phyloP scores from a whole-genome alignment of 345 rosid genomes.

The Kernera saxatilis region DNA sequence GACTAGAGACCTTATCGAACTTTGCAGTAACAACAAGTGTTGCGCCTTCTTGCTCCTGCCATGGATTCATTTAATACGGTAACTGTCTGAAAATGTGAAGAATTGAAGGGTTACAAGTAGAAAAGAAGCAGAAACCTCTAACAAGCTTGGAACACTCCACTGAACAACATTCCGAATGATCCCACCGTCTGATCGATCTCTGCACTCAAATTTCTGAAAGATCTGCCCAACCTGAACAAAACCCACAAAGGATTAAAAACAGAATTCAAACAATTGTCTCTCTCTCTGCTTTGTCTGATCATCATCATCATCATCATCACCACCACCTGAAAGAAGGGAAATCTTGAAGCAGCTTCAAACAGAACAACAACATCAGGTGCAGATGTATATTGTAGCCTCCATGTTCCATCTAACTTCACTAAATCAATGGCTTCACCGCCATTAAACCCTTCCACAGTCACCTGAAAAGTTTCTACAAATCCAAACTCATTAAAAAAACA shows the following conservation, averaged over 20 bases:
- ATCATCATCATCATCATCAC: not conserved
- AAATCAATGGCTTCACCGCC: constrained; percentile 64
- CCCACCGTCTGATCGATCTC: constrained; percentile 60
- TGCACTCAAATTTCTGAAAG: constrained; percentile 71
- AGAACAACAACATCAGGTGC: constrained; percentile 87
- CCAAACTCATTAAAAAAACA: constrained; percentile 3
- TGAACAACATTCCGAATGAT: constrained; percentile 65
- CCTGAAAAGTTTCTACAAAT: constrained; percentile 45
- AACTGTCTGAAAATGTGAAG: not conserved
- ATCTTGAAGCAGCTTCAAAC: constrained; percentile 72
- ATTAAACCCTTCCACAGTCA: constrained; percentile 61
- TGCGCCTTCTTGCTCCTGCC: constrained; percentile 84
- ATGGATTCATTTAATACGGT: constrained; percentile 9
- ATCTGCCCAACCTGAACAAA: constrained; percentile 72
- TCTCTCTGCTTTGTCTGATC: not conserved
- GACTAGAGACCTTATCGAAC: constrained; percentile 59
- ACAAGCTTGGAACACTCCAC: constrained; percentile 77
- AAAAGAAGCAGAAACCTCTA: constrained; percentile 50
- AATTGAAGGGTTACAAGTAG: not conserved
- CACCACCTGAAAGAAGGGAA: constrained; percentile 77
- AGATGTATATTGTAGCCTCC: constrained; percentile 93
- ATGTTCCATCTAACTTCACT: constrained; percentile 75
- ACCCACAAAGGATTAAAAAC: not conserved
- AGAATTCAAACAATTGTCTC: not conserved
- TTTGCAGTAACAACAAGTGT: constrained; percentile 88